Base-by-base conservation (phyloP, 495 filamentous ascomycete species). In the Letharia lupina region DNA sequence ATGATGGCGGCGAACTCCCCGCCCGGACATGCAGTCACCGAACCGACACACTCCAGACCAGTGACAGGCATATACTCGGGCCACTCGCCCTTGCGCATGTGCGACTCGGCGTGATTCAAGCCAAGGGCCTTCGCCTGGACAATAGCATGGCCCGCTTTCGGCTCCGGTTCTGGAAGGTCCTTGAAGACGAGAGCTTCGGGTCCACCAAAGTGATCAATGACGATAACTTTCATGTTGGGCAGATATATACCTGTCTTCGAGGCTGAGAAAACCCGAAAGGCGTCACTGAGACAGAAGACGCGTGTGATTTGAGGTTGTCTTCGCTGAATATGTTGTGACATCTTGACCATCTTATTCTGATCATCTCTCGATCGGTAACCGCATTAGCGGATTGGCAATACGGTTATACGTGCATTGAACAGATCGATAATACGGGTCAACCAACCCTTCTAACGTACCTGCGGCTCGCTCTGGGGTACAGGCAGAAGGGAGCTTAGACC, bases 141-240 rank as follows among this genome's bases (percentile, higher is more conserved):
- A 10, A 6, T 52, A 1, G 23, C n/a, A 23, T 50, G 47, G 47
- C 47, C 47, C n/a, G 47, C n/a, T 50, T 50, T 23, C 23, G n/a
- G 47, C 47, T 50, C 20, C 20, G 20, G 7, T 23, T 50, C 47
- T 3, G 47, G 4, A 20, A 50, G 47, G 4, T 23, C 47, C n/a
- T 50, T 50, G 47, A 50, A 50, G 47, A 47, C 44, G 44, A 47
- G 16, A 50, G 47, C 47, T 50, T 50, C n/a, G n/a, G 47, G 20
- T 23, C 47, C 20, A 50, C 47, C 47, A 50, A 50, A 23, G n/a
- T 50, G 47, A 23, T 50, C 47, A 7, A 23, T 50, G 9, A 50
- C n/a, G 3, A 23, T 50, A 23, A 20, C 47, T 23, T 50, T 50
- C 47, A 23, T 20, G 41, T 47, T 20, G 16, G 44, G 44, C 16